A percentile compares a stretch with the other conserved stretches of the same genome.
Conservation (phyloP, 2,329 filamentous ascomycete genomes). For the Colletotrichum noveboracense region DNA sequence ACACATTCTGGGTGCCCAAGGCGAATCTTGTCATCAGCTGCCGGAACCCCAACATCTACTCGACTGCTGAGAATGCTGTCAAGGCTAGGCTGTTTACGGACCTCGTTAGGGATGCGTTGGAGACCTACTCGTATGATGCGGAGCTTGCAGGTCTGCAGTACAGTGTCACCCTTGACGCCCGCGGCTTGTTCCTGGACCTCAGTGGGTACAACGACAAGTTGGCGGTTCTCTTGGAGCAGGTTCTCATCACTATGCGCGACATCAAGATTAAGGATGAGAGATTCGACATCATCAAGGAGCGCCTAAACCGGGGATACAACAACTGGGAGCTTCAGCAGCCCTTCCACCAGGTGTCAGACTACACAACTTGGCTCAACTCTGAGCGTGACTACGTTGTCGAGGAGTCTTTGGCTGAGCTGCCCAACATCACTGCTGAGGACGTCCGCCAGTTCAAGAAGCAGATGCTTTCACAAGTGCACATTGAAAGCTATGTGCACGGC, state of each 20-base stretch:
- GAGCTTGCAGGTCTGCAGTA: constrained; percentile 91
- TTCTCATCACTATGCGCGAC: constrained; percentile 82
- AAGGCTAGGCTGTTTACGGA: constrained; percentile 84
- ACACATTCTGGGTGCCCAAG: constrained; percentile 97
- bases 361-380: constrained; percentile 78
- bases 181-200: constrained; percentile 79
- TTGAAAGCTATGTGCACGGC: constrained; percentile 88
- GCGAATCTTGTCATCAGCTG: constrained; percentile 85
- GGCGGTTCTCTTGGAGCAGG: constrained; percentile 86
- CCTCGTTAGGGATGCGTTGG: constrained; percentile 85
- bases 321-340: constrained; percentile 91
- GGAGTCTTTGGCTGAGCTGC: constrained; percentile 79
- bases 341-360: constrained; percentile 86
- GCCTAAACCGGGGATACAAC: constrained; percentile 74
- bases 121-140: constrained; percentile 95
- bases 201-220: constrained; percentile 98
- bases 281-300: constrained; percentile 91
- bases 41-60: constrained; percentile 78
- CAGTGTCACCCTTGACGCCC: constrained; percentile 72
- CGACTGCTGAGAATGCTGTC: constrained; percentile 78
- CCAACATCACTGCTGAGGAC: constrained; percentile 74
- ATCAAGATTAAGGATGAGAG: constrained; percentile 84
- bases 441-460: constrained; percentile 81
- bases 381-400: constrained; percentile 82
- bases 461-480: constrained; percentile 80